Conservation (phyloP, 2,329 filamentous ascomycete genomes). For the Diaporthe sp. region DNA sequence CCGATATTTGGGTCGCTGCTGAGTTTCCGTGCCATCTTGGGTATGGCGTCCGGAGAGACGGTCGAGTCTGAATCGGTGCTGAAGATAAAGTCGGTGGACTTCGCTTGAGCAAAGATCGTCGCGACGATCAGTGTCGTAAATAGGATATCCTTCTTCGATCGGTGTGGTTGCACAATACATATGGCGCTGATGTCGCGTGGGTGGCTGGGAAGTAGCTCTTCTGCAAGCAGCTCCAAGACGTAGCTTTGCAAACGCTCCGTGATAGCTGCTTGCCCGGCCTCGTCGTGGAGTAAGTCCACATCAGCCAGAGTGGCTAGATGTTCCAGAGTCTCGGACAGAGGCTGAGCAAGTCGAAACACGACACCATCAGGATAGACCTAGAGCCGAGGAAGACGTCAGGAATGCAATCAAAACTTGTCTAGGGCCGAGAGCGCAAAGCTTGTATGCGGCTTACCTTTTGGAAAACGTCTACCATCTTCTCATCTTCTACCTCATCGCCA, state of each 20-base stretch:
- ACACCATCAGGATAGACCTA: conserved; percentile 4
- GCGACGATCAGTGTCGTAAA: conserved; percentile 2
- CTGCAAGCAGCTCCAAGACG: not conserved
- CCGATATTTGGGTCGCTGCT: not conserved
- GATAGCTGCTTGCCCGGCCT: not conserved
- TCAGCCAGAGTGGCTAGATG: not conserved
- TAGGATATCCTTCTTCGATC: conserved; percentile 24
- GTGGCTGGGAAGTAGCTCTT: not conserved
- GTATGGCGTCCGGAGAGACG: not conserved
- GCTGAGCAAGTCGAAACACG: not conserved
- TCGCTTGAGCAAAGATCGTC: not conserved
- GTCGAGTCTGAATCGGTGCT: conserved; percentile 25
- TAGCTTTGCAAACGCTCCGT: conserved; percentile 1
- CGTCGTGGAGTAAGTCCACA: not conserved
- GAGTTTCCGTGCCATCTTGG: not conserved
- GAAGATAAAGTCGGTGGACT: not conserved
- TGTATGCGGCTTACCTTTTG: not conserved
- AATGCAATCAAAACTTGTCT: not conserved
- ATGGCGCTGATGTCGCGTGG: not conserved
- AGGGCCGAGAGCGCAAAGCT: rapidly evolving
- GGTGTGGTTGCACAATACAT: conserved; percentile 15
- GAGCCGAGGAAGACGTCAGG: not conserved
- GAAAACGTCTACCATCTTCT: not conserved
- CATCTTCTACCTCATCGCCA: conserved; percentile 12
- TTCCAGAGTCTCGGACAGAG: not conserved